Percentiles rank a stretch among this genome's conserved stretches.
Evolutionary conservation across 169 alveolate species (phyloP).

Genomic region (Plasmodium coatneyi): DNA sequence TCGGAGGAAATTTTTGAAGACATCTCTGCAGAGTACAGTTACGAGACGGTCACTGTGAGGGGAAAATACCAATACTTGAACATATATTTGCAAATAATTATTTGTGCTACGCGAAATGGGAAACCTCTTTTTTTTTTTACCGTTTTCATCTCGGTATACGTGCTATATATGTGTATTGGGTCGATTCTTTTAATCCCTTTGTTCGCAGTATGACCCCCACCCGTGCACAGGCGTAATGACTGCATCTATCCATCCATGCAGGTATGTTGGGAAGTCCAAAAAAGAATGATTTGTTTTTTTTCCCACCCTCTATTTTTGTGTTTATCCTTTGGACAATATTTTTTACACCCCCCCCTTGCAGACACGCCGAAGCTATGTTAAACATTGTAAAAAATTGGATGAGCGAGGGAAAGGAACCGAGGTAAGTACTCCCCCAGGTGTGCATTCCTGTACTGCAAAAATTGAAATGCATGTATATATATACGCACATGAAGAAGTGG

Average conservation of each 20-base stretch:
- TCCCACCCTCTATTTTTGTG: background rate
- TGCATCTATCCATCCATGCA: constrained; percentile 93
- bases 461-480: background rate
- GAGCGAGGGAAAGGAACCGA: constrained; percentile 48
- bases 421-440: constrained; percentile 11
- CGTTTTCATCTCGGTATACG: background rate
- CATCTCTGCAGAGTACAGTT: constrained; percentile 91
- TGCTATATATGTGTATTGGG: background rate
- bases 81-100: background rate
- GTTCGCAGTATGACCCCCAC: constrained; percentile 84
- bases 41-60: constrained; percentile 89
- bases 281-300: background rate
- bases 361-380: constrained; percentile 66
- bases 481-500: background rate
- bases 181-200: background rate
- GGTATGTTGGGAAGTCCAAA: constrained; percentile 6
- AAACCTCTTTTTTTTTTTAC: background rate
- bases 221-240: constrained; percentile 86
- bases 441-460: background rate
- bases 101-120: background rate
- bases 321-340: background rate
- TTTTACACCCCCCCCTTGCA: background rate
- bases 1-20: constrained; percentile 92
- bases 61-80: background rate
- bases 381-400: constrained; percentile 63